Evolutionary conservation across 1,139 yeast genomes (phyloP), one percentile per base, ranked within the genome.

Genomic region (Pichia sp.): DNA sequence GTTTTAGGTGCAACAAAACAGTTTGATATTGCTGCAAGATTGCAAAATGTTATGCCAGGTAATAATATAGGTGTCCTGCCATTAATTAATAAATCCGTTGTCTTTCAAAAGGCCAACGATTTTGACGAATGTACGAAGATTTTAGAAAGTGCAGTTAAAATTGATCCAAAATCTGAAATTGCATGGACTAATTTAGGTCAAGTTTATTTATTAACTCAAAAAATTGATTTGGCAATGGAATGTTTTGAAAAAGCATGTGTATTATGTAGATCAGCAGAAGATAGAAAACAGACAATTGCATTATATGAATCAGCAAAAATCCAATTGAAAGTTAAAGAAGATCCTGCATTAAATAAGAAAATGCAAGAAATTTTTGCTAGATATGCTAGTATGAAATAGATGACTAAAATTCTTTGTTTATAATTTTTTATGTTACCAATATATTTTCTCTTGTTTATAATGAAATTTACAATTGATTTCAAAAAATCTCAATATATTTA

Each of bases 111-210:
- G 60, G 76, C 79, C 57, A 80, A 77, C 51, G 77, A 75, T 60
- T 70, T 85, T 55, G 77, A 73, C 47, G 80, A 79, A 62, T 90
- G 96, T 48, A 83, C 82, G 59, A 74, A 75, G 53, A 73, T 89
- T 56, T 81, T 93, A 66, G 77, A 80, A 60, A 76, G 80, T 67
- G 99, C 99, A 28, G 80, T 87, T 64, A 80, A 83, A 60, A 73
- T 85, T 59, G 99, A 93, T 73, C 89, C 96, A 56, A 82, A 82
- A 68, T 83, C 90, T 49, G 98, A 93, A 68, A 80, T 89, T 60
- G 98, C 96, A 47, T 80, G 89, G 69, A 81, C 89, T 61, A 83
- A 95, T 18, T 79, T 93, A 62, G 98, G 97, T 50, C 99, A 95
- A 76, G 75, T 89, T 66, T 86, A 84, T 70, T 75, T 93, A 68